Percentiles rank a stretch among this genome's conserved stretches.
phyloP scores from a whole-genome alignment of 1,284 basidiomycete species.

The Boletus nobilissimus region DNA sequence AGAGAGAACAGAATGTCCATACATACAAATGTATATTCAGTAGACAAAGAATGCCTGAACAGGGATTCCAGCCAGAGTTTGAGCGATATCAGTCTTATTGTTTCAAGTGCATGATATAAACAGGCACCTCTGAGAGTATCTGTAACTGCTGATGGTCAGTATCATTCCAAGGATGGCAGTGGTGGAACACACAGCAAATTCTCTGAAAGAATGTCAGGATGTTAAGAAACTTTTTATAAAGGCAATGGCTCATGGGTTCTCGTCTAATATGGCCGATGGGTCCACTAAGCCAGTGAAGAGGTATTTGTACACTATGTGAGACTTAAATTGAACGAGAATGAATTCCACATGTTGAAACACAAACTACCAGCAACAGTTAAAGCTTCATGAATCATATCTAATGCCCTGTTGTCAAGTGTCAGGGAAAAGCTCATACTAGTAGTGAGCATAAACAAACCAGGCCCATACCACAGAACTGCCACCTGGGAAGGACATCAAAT shows the following conservation, averaged over 20 bases:
- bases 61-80: background rate
- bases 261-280: background rate
- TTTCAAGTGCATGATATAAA: background rate
- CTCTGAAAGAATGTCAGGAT: conserved; percentile 7
- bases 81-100: background rate
- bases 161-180: background rate
- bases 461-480: conserved; percentile 9
- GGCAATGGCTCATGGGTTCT: conserved; percentile 9
- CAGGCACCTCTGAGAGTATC: background rate
- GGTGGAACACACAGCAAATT: conserved; percentile 26
- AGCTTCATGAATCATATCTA: conserved; percentile 13
- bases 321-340: no score
- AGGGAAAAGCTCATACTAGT: no score
- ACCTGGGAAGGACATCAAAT: conserved; percentile 16
- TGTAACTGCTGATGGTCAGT: background rate
- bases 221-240: no score
- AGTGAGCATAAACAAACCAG: background rate
- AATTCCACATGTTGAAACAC: background rate
- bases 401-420: background rate
- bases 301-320: conserved; percentile 27
- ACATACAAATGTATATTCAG: conserved; percentile 22
- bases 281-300: conserved; percentile 13
- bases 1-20: background rate
- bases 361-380: conserved; percentile 14
- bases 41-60: background rate